These are phyloP conservation scores for Aspergillus nidulans DNA, from an alignment of 495 filamentous ascomycete genomes.

Conservation along the genomic window DNA sequence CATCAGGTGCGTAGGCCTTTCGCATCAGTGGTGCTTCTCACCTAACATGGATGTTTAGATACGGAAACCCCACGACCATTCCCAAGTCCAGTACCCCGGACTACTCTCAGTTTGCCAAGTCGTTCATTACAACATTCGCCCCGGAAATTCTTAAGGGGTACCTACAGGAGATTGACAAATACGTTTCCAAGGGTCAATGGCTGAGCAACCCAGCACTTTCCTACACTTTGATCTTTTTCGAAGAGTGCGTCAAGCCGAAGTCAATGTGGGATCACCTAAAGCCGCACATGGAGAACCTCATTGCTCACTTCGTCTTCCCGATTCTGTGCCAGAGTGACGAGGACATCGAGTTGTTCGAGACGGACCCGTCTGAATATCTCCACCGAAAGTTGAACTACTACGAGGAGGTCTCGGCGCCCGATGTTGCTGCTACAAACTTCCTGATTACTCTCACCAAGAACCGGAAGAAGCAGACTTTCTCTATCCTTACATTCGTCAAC, in stretches of 20 bases:
- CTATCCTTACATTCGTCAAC: slow-evolving; percentile 90
- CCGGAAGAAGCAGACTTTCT: slow-evolving; percentile 92
- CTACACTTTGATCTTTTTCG: slow-evolving; percentile 86
- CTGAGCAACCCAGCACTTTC: slow-evolving; percentile 89
- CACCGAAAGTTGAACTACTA: slow-evolving; percentile 97
- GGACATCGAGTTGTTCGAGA: slow-evolving; percentile 89
- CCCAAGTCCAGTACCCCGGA: slow-evolving; percentile 65
- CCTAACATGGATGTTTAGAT: slow-evolving; percentile 47
- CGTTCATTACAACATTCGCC: slow-evolving; percentile 85
- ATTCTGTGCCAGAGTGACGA: slow-evolving; percentile 90
- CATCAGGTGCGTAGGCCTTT: slow-evolving; percentile 60
- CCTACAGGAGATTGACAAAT: slow-evolving; percentile 88
- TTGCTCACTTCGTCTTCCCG: slow-evolving; percentile 92
- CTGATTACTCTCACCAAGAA: slow-evolving; percentile 89
- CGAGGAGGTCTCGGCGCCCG: slow-evolving; percentile 92
- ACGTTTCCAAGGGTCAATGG: slow-evolving; percentile 93
- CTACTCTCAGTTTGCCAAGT: slow-evolving; percentile 75
- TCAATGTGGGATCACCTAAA: slow-evolving; percentile 92
- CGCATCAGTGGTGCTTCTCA: slow-evolving; percentile 1
- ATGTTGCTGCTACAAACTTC: slow-evolving; percentile 96
- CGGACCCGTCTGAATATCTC: slow-evolving; percentile 91
- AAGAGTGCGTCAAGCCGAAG: slow-evolving; percentile 97
- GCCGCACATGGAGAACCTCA: slow-evolving; percentile 84
- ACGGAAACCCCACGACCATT: slow-evolving; percentile 75
- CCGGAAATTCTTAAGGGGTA: slow-evolving; percentile 94